Conservation (phyloP, 352 stramenopile genomes). For the Phytophthora rubi region DNA sequence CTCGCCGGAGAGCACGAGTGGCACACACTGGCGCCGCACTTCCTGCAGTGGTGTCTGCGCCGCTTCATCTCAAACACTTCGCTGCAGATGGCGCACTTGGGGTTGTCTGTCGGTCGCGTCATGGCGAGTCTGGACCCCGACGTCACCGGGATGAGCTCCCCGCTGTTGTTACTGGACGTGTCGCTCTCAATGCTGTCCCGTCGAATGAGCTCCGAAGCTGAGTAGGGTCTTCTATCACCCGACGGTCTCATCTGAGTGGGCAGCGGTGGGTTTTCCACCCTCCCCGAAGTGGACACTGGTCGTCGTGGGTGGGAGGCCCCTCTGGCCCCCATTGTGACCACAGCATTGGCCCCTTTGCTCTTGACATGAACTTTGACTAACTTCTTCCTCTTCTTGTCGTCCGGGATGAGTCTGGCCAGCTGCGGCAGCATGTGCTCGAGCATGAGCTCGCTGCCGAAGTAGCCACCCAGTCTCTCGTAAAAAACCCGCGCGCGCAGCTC, state of each 20-base stretch:
- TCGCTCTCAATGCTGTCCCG: slow-evolving; percentile 53
- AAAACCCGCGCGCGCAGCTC: slow-evolving; percentile 70
- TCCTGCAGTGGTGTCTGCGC: slow-evolving; percentile 73
- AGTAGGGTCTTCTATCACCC: slow-evolving; percentile 46
- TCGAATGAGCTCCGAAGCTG: slow-evolving; percentile 47
- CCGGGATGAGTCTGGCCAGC: slow-evolving; percentile 75
- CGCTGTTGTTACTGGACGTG: slow-evolving; percentile 47
- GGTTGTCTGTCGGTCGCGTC: slow-evolving; percentile 59
- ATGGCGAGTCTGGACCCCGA: slow-evolving; percentile 36
- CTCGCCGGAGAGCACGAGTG: slow-evolving; percentile 68
- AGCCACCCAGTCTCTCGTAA: slow-evolving; percentile 56
- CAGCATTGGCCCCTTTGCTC: slow-evolving; percentile 14
- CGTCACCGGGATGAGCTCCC: slow-evolving; percentile 27
- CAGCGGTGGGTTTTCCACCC: slow-evolving; percentile 34
- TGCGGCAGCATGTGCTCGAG: slow-evolving; percentile 84
- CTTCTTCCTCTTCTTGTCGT: slow-evolving; percentile 80
- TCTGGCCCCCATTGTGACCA: slow-evolving; percentile 1
- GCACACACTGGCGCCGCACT: slow-evolving; percentile 76
- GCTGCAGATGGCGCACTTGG: slow-evolving; percentile 79
- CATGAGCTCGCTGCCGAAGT: slow-evolving; percentile 80
- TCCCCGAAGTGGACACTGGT: slow-evolving; percentile 43
- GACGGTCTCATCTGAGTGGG: slow-evolving; percentile 24
- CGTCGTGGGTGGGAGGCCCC: slow-evolving; percentile 22
- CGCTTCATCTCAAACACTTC: slow-evolving; percentile 82
- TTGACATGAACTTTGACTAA: slow-evolving; percentile 68